phyloP scores from a whole-genome alignment of 768 basidiomycete species.

The Hygrocybe punicea region DNA sequence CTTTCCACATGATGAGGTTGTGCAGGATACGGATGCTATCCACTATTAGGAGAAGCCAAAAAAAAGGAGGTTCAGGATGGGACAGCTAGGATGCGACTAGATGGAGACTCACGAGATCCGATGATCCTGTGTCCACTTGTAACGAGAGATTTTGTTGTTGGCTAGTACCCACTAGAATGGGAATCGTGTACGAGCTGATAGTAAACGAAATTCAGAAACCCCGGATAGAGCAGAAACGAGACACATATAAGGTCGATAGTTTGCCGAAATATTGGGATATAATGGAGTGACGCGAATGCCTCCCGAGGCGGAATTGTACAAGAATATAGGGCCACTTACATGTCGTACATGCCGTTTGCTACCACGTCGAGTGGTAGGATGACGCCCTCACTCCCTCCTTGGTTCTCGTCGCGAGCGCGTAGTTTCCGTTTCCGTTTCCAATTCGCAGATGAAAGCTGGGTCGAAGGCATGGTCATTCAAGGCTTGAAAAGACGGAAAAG shows the following conservation, averaged over 20 bases:
- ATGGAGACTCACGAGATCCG: slow-evolving; percentile 57
- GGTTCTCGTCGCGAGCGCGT: slow-evolving; percentile 32
- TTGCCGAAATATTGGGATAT: no score
- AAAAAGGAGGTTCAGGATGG: not conserved
- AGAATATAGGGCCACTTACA: slow-evolving; percentile 46
- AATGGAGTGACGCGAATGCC: not conserved
- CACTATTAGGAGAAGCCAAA: no score
- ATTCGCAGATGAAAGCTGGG: not conserved
- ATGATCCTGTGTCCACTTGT: slow-evolving; percentile 80
- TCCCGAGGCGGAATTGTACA: not conserved
- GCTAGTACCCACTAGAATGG: slow-evolving; percentile 49
- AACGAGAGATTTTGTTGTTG: slow-evolving; percentile 55
- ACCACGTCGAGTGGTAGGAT: slow-evolving; percentile 57
- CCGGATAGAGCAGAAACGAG: no score
- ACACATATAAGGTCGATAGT: no score
- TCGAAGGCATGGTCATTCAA: not conserved
- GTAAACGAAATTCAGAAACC: no score
- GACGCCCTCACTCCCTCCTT: slow-evolving; percentile 51
- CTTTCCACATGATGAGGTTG: slow-evolving; percentile 48
- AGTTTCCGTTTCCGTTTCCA: slow-evolving; percentile 23
- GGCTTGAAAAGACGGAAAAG: no score
- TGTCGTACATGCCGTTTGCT: slow-evolving; percentile 51
- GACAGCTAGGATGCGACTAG: slow-evolving; percentile 3
- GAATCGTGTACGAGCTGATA: slow-evolving; percentile 62
- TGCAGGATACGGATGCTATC: slow-evolving; percentile 68